Conservation (phyloP, 2,329 filamentous ascomycete genomes). For the Teratosphaeria gauchensis region DNA sequence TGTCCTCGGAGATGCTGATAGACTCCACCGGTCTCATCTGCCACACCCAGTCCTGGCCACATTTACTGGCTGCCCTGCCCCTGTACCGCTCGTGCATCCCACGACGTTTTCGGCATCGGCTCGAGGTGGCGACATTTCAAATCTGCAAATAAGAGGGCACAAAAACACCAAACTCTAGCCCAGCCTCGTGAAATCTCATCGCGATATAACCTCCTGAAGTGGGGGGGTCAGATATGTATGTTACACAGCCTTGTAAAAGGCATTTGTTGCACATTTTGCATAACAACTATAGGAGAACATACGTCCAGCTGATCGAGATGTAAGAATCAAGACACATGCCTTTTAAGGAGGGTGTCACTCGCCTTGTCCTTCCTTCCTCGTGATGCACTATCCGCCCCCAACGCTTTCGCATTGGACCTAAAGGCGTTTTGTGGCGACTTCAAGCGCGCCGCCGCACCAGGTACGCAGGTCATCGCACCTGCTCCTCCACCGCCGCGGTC, state of each 20-base stretch:
- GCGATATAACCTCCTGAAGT: no score
- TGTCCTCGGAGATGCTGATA: neutral
- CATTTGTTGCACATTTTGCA: neutral
- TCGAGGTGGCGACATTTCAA: neutral
- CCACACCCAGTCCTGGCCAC: neutral
- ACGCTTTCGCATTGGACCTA: neutral
- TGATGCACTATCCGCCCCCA: neutral
- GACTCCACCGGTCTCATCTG: neutral
- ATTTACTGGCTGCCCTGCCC: neutral
- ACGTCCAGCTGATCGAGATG: neutral
- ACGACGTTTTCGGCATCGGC: neutral
- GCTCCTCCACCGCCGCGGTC: neutral
- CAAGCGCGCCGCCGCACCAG: neutral
- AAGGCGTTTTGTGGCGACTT: neutral
- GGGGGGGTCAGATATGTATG: no score
- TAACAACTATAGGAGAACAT: neutral
- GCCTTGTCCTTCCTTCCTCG: neutral
- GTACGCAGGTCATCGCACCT: neutral
- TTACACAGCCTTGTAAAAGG: no score
- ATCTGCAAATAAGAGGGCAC: neutral
- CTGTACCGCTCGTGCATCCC: neutral
- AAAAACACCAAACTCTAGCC: neutral
- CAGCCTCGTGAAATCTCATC: no score
- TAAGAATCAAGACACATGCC: neutral
- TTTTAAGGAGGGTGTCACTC: neutral